These are phyloP conservation scores for Auriscalpium vulgare DNA, from an alignment of 768 basidiomycete species.

Conservation along the genomic window DNA sequence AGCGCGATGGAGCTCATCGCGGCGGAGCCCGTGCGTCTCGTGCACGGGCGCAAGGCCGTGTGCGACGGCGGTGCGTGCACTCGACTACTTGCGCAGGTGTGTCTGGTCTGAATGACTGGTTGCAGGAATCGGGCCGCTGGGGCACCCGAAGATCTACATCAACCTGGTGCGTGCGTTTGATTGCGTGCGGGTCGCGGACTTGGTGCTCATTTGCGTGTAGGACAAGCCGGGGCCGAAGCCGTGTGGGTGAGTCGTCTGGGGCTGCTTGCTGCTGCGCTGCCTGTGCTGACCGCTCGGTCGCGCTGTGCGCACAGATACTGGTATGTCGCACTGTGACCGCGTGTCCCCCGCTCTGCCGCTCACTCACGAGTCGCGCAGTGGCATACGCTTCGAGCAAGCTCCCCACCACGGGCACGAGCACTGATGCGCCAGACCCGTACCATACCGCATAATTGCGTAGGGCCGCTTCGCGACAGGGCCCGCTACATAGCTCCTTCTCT, in stretches of 20 bases:
- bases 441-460: not conserved
- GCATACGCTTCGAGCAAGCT: conserved; percentile 83
- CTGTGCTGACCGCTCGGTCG: not conserved
- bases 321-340: conserved; percentile 21
- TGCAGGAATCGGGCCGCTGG: conserved; percentile 86
- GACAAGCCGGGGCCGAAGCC: conserved; percentile 82
- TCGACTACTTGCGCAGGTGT: not conserved
- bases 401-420: conserved; percentile 56
- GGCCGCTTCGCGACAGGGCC: no score
- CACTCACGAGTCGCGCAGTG: conserved; percentile 37
- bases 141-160: conserved; percentile 95
- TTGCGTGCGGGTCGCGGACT: not conserved
- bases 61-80: conserved; percentile 87
- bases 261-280: no score
- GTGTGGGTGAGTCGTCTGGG: conserved; percentile 66
- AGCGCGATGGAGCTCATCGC: conserved; percentile 88
- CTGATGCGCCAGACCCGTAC: conserved; percentile 9
- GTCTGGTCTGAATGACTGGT: not conserved
- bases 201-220: conserved; percentile 27
- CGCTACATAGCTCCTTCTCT: no score
- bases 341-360: not conserved
- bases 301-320: conserved; percentile 34
- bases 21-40: conserved; percentile 77
- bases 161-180: conserved; percentile 61
- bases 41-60: conserved; percentile 75